A percentile compares a stretch with the other conserved stretches of the same genome.
Evolutionary conservation across 768 basidiomycete genomes (phyloP).

Genomic region (Suillus luteus): DNA sequence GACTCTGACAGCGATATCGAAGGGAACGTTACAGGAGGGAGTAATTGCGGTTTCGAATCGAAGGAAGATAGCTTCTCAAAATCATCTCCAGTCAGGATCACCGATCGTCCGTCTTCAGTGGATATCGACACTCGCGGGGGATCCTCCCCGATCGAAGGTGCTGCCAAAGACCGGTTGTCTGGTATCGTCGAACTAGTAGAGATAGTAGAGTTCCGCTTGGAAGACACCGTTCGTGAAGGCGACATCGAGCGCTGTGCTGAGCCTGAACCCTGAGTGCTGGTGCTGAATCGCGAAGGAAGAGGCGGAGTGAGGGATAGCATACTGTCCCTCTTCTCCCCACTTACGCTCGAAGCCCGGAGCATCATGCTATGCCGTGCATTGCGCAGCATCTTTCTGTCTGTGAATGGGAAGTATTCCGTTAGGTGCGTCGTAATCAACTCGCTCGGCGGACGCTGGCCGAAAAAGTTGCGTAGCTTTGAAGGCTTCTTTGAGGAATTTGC

Average conservation of each 20-base stretch:
- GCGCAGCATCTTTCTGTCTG: slow-evolving; percentile 89
- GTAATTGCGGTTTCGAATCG: slow-evolving; percentile 52
- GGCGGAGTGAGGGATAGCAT: slow-evolving; percentile 44
- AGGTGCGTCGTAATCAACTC: slow-evolving; percentile 96
- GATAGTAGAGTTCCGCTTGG: slow-evolving; percentile 45
- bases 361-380: slow-evolving; percentile 91
- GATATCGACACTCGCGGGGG: slow-evolving; percentile 76
- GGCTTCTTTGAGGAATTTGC: slow-evolving; percentile 43
- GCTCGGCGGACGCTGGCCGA: slow-evolving; percentile 95
- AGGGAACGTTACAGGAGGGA: slow-evolving; percentile 79
- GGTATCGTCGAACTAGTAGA: slow-evolving; percentile 35
- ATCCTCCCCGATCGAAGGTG: slow-evolving; percentile 40
- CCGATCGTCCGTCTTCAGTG: slow-evolving; percentile 66
- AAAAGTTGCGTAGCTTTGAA: slow-evolving; percentile 89
- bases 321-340: slow-evolving; percentile 48
- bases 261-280: slow-evolving; percentile 34
- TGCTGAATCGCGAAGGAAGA: slow-evolving; percentile 42
- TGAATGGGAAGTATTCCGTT: slow-evolving; percentile 92
- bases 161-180: slow-evolving; percentile 36
- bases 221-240: slow-evolving; percentile 45
- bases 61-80: slow-evolving; percentile 33
- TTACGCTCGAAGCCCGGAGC: slow-evolving; percentile 49
- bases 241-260: slow-evolving; percentile 39
- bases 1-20: slow-evolving; percentile 82
- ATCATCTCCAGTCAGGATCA: slow-evolving; percentile 60